phyloP scores from a whole-genome alignment of 2,329 filamentous ascomycete genomes.

The Epichloe bromicola region DNA sequence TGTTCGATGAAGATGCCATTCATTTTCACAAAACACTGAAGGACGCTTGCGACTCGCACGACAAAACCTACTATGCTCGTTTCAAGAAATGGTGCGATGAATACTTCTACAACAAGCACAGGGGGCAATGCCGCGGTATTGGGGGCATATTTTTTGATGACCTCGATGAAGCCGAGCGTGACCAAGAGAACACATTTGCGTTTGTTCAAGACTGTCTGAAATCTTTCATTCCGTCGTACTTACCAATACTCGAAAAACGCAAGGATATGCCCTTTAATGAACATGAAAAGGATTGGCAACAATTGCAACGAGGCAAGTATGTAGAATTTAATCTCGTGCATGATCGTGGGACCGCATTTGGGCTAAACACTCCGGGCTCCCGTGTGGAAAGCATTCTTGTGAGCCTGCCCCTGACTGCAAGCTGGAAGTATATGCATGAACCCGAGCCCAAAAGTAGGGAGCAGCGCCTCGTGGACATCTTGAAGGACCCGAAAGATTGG shows the following conservation, averaged over 20 bases:
- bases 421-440: constrained; percentile 93
- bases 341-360: constrained; percentile 89
- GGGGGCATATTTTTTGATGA: constrained; percentile 99
- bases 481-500: constrained; percentile 54
- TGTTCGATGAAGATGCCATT: constrained; percentile 93
- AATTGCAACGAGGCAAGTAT: constrained; percentile 84
- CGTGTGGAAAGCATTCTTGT: constrained; percentile 95
- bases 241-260: constrained; percentile 75
- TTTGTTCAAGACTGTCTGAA: constrained; percentile 77
- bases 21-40: constrained; percentile 95
- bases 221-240: constrained; percentile 79
- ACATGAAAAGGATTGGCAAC: constrained; percentile 90
- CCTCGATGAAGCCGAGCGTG: constrained; percentile 73
- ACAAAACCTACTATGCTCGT: constrained; percentile 78
- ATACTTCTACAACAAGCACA: constrained; percentile 92
- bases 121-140: constrained; percentile 72
- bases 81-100: constrained; percentile 99
- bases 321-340: constrained; percentile 98
- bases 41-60: constrained; percentile 82
- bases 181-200: constrained; percentile 78
- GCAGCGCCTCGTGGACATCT: constrained; percentile 63
- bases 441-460: constrained; percentile 65
- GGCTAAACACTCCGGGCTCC: constrained; percentile 80
- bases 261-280: constrained; percentile 87
- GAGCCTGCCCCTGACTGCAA: constrained; percentile 85